Evolutionary conservation across 768 basidiomycete species (phyloP), one percentile per base, ranked within the genome.

Genomic region (Artomyces pyxidatus): DNA sequence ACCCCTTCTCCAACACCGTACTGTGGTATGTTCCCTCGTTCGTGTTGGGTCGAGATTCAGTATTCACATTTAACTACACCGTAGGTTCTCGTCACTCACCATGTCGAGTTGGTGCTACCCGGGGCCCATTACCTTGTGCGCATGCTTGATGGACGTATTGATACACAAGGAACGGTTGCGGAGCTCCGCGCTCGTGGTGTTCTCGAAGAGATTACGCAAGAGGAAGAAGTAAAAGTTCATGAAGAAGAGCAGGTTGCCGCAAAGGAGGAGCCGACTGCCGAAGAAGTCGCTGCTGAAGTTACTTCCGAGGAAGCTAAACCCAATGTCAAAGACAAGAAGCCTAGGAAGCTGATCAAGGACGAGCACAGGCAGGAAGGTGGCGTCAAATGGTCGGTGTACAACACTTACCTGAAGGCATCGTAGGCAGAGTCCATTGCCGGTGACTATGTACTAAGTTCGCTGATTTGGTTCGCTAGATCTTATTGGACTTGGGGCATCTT

Each of bases 91-190:
- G 88, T 92, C 29, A 88, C 88, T 0, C 89, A 92, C 53, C 88
- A 91, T 58, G 81, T 91, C 23, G 85, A 90, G 43, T 75, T 93
- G 1, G 81, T 91, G 16, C 75, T 89, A 6, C 83, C 88, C 0
- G 81, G 79, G 0, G 77, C 85, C 0, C 59, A 81, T 56, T 88
- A 88, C 57, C 66, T 91, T 3, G 73, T 90, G 6, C 78, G 86
- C 23, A 83, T 91, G 76, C 71, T 88, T 2, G 88, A 90, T 59
- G 89, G 88, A 2, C 78, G 87, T 12, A 80, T 90, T 44, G 87
- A 89, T 58, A 74, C 76, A 1, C 79, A 87, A 59, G 89, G 89
- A 6, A 76, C 75, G 0, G 69, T 85, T 9, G 71, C 74, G 37
- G 85, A 87, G 6, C 70, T 91, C 6, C 75, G 76, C 1, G 71